These are phyloP conservation scores for Leccinum pachyderme DNA, from an alignment of 1,284 basidiomycete genomes.

Conservation along the genomic window DNA sequence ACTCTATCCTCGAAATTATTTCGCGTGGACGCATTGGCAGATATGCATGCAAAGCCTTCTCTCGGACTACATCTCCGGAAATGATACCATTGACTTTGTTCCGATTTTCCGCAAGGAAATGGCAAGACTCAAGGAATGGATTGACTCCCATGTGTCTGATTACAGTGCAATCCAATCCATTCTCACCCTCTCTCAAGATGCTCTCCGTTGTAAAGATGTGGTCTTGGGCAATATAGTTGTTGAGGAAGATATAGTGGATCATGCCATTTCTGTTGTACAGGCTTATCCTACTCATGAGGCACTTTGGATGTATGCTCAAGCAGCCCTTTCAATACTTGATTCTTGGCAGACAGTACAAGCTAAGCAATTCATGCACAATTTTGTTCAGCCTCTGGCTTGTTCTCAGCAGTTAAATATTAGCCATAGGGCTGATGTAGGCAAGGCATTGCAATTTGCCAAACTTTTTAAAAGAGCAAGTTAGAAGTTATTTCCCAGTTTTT, in stretches of 20 bases:
- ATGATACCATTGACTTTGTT: conserved; percentile 23
- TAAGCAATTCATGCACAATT: conserved; percentile 13
- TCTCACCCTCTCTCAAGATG: conserved; percentile 31
- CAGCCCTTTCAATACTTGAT: conserved; percentile 3
- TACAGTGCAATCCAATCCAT: conserved; percentile 60
- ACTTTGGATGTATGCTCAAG: conserved; percentile 52
- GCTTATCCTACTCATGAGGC: conserved; percentile 55
- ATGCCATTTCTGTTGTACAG: conserved; percentile 47
- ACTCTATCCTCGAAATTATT: conserved; percentile 64
- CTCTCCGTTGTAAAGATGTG: conserved; percentile 2
- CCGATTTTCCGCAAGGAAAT: conserved; percentile 40
- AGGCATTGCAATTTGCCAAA: conserved; percentile 10
- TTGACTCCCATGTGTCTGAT: conserved; percentile 60
- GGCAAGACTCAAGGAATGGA: conserved; percentile 43
- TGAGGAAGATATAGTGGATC: conserved; percentile 22
- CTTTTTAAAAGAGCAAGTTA: conserved; percentile 9
- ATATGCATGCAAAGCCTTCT: conserved; percentile 38
- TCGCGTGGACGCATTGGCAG: conserved; percentile 61
- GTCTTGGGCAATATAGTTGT: conserved; percentile 3
- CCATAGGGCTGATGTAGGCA: neutral
- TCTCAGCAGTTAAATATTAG: neutral
- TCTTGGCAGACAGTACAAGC: neutral
- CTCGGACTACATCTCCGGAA: conserved; percentile 6
- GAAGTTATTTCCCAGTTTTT: neutral
- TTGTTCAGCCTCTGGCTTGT: conserved; percentile 19